Evolutionary conservation across 805 yeast species (phyloP).

Genomic region (Priceomyces fermenticarens): DNA sequence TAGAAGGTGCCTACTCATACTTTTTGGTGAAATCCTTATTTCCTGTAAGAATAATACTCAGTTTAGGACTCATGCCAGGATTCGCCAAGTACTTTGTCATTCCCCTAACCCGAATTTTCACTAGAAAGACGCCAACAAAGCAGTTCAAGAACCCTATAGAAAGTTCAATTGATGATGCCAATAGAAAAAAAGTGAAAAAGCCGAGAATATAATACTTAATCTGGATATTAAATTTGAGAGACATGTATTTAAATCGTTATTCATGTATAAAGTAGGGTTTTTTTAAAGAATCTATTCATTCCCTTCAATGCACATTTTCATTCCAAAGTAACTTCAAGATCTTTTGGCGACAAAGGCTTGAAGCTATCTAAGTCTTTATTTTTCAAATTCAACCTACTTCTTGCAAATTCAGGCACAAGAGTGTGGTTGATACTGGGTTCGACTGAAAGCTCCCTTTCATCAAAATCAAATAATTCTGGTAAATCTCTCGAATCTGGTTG

Average conservation of each 20-base stretch:
- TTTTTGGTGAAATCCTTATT: slow-evolving; percentile 60
- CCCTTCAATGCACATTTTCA: slow-evolving; percentile 8
- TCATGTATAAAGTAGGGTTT: background rate
- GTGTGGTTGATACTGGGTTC: slow-evolving; percentile 35
- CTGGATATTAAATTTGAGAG: background rate
- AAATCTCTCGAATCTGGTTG: slow-evolving; percentile 42
- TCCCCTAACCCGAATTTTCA: slow-evolving; percentile 38
- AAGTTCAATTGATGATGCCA: slow-evolving; percentile 3
- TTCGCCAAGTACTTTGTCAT: slow-evolving; percentile 50
- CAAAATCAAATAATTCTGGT: slow-evolving; percentile 53
- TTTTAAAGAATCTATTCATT: too few species aligned
- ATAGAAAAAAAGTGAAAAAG: slow-evolving; percentile 25
- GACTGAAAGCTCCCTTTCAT: slow-evolving; percentile 48
- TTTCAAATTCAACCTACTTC: slow-evolving; percentile 22
- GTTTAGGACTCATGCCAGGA: slow-evolving; percentile 54
- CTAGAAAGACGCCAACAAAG: slow-evolving; percentile 3
- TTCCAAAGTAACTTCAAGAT: slow-evolving; percentile 35
- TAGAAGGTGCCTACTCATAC: slow-evolving; percentile 76
- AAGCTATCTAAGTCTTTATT: slow-evolving; percentile 29
- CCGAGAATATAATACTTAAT: slow-evolving; percentile 27
- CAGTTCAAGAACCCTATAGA: background rate
- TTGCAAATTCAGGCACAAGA: slow-evolving; percentile 44
- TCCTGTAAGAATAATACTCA: slow-evolving; percentile 52
- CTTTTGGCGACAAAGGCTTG: slow-evolving; percentile 37
- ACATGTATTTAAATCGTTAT: background rate